Evolutionary conservation across 495 filamentous ascomycete species (phyloP), one percentile per base, ranked within the genome.

Genomic region (Aspergillus hancockii): DNA sequence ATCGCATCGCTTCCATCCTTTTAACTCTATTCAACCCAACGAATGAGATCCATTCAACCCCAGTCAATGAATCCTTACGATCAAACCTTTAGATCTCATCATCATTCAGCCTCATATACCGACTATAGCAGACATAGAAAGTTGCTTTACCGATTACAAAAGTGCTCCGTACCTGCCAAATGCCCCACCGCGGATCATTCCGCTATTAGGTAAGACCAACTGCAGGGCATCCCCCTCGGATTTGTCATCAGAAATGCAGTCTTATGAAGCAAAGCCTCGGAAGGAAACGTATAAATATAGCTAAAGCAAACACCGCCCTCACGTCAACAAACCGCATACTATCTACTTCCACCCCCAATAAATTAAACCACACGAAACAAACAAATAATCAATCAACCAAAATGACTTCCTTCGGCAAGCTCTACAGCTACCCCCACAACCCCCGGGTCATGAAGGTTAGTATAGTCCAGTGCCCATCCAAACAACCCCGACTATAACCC

Each of bases 401-500:
- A 61, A 85, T 84, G 81, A 74, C 81, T 67, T 73, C 79, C 54
- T 78, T 84, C 69, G 82, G 79, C 54, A 83, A 75, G 36, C 72
- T 85, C 58, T 82, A 76, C 67, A 69, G 61, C 28, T 76, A 76
- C 54, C 64, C 54, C 66, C 68, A 60, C 63, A 85, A 80, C 71
- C 72, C 70, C 52, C 79, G 82, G 65, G 77, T 80, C 41, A 57
- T 69, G 45, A 78, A 82, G 69, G 81, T 84, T 75, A 53, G 68
- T 57, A 47, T 4, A 28, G 31, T 3, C 25, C 51, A 13, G 4
- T 22, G 49, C 30, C 45, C 38, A 23, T 23, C 18, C 45, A 14
- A 41, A 16, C 36, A 12, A 45, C 43, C 19, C n/a, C n/a, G n/a
- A 49, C 22, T 25, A n/a, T 23, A 12, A 23, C 28, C 36, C 16